phyloP scores from a whole-genome alignment of 192 early-diverging fungal species.

The Linnemannia schmuckeri region DNA sequence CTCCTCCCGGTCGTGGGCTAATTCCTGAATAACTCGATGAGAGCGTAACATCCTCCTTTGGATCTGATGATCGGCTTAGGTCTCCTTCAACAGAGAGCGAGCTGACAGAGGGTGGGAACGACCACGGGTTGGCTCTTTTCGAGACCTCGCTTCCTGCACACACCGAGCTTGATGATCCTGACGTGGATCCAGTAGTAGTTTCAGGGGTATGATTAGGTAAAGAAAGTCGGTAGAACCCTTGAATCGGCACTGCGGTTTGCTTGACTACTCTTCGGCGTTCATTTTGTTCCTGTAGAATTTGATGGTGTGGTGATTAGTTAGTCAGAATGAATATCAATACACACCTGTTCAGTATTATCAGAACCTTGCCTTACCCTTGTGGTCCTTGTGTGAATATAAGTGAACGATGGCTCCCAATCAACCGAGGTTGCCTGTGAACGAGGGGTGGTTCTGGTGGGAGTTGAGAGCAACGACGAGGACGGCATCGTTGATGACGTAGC shows the following conservation, averaged over 20 bases:
- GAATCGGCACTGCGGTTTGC: conserved; percentile 20
- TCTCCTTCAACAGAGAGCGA: conserved; percentile 20
- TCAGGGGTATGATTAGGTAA: neutral
- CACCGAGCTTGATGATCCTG: neutral
- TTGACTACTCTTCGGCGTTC: conserved; percentile 25
- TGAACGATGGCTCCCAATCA: neutral
- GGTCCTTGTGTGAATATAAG: neutral
- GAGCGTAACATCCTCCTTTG: conserved; percentile 15
- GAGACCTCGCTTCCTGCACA: neutral
- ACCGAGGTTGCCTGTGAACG: neutral
- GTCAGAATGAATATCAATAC: neutral
- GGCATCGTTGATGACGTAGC: neutral
- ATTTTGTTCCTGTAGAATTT: conserved; percentile 6
- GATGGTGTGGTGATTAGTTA: neutral
- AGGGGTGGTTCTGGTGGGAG: neutral
- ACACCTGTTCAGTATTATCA: too few relatives aligned
- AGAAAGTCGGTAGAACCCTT: conserved; percentile 13
- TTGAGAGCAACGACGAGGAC: neutral
- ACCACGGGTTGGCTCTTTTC: conserved; percentile 17
- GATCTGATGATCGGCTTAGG: neutral
- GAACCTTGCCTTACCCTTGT: neutral
- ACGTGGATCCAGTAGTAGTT: neutral
- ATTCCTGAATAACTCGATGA: conserved; percentile 7
- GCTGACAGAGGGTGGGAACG: conserved; percentile 24
- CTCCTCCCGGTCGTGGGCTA: conserved; percentile 8